Conservation (phyloP, 805 yeast genomes). For the Kodamaea hsintzibuensis region DNA sequence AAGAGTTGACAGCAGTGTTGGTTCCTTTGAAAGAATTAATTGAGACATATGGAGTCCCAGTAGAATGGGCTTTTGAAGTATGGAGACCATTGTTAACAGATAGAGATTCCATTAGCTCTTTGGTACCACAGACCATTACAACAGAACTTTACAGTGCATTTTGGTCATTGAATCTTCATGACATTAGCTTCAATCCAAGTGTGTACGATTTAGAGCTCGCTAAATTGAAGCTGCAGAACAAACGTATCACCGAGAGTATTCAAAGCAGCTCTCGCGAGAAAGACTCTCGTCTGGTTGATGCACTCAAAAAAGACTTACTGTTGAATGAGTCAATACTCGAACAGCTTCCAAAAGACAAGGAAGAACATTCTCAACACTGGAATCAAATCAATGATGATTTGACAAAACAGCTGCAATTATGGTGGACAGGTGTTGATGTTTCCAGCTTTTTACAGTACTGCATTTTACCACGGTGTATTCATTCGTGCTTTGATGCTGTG, state of each 20-base stretch:
- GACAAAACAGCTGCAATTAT: background rate
- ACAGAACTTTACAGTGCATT: constrained; percentile 38
- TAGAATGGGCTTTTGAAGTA: constrained; percentile 49
- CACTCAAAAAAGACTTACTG: constrained; percentile 22
- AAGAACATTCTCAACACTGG: constrained; percentile 8
- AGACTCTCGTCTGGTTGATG: constrained; percentile 25
- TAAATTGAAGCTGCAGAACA: constrained; percentile 38
- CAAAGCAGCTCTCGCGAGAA: constrained; percentile 23
- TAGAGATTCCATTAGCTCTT: background rate
- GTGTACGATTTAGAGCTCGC: constrained; percentile 50
- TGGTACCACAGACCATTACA: background rate
- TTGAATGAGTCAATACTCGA: constrained; percentile 26
- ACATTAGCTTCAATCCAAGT: constrained; percentile 54
- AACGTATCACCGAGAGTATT: constrained; percentile 38
- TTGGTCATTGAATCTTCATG: constrained; percentile 75
- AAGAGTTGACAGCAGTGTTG: constrained; percentile 9
- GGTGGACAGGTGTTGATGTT: constrained; percentile 1
- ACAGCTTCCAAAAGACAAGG: constrained; percentile 39
- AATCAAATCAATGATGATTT: constrained; percentile 24
- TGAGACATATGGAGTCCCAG: constrained; percentile 41
- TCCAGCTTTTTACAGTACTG: constrained; percentile 58
- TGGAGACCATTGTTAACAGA: constrained; percentile 1
- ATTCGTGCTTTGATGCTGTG: constrained; percentile 82
- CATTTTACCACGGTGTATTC: constrained; percentile 71
- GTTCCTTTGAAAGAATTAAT: background rate